Percentiles rank a stretch among this genome's conserved stretches.
Conservation (phyloP, 768 basidiomycete genomes). For the Leccinum boreale region DNA sequence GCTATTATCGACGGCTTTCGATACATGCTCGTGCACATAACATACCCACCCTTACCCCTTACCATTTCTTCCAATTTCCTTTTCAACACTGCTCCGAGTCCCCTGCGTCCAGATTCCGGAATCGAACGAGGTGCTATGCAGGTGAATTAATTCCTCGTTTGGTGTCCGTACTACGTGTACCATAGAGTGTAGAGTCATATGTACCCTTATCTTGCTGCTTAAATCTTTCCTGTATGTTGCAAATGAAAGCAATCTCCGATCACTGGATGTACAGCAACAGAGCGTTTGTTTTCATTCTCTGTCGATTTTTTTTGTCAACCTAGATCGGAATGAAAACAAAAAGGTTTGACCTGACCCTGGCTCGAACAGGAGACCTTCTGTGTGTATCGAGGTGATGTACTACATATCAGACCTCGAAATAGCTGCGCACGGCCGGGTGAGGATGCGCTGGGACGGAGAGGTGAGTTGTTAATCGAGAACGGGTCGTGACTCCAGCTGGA, state of each 20-base stretch:
- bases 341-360: constrained; percentile 43
- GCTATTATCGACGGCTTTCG: background rate
- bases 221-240: background rate
- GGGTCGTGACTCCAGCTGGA: too few relatives aligned
- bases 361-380: constrained; percentile 71
- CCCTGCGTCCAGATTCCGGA: constrained; percentile 2
- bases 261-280: too few relatives aligned
- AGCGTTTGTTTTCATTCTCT: background rate
- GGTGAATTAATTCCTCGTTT: background rate
- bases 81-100: background rate
- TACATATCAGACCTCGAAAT: too few relatives aligned
- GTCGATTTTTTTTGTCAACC: too few relatives aligned
- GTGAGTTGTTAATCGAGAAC: too few relatives aligned
- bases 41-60: background rate
- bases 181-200: constrained; percentile 25
- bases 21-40: background rate
- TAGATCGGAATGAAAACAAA: background rate
- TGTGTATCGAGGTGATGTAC: constrained; percentile 38
- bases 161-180: constrained; percentile 9
- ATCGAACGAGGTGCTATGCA: background rate
- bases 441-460: too few relatives aligned
- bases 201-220: constrained; percentile 20
- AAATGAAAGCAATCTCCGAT: too few relatives aligned
- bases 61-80: background rate
- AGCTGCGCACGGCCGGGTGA: too few relatives aligned